A percentile compares a stretch with the other conserved stretches of the same genome.
phyloP scores from a whole-genome alignment of 257 asterid species.

The Striga asiatica region DNA sequence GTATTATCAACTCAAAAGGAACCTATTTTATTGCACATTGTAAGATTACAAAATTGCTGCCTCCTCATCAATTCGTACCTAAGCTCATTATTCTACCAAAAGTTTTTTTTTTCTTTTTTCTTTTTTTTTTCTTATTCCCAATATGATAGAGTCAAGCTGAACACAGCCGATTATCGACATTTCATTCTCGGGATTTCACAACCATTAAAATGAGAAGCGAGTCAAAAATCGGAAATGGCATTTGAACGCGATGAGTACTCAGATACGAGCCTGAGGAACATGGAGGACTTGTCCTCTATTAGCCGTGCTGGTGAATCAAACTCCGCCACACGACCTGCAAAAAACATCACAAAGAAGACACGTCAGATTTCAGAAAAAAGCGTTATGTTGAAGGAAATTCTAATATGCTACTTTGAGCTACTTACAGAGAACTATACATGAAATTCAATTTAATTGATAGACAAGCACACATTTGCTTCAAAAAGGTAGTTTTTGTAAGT shows the following conservation, averaged over 20 bases:
- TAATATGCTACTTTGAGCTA: too few relatives aligned
- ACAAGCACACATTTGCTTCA: too few relatives aligned
- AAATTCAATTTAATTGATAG: too few relatives aligned
- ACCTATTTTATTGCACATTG: slow-evolving; percentile 28
- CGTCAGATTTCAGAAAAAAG: neutral
- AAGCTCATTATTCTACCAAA: neutral
- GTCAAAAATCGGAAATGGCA: slow-evolving; percentile 40
- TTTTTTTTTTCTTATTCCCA: too few relatives aligned
- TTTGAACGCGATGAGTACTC: slow-evolving; percentile 84
- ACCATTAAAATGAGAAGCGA: neutral
- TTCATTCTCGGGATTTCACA: slow-evolving; percentile 1
- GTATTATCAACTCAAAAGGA: too few relatives aligned
- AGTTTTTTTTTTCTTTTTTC: too few relatives aligned
- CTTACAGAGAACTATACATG: too few relatives aligned
- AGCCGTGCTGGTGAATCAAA: slow-evolving; percentile 80
- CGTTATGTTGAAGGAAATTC: too few relatives aligned
- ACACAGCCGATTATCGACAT: neutral
- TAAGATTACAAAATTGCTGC: slow-evolving; percentile 19
- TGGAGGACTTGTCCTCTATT: slow-evolving; percentile 86
- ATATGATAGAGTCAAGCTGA: neutral
- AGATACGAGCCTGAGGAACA: slow-evolving; percentile 87
- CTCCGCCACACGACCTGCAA: slow-evolving; percentile 91
- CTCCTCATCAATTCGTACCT: neutral
- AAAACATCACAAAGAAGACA: neutral
- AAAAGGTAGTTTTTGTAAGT: neutral